Percentiles rank a stretch among this genome's conserved stretches.
Evolutionary conservation across 1,284 basidiomycete species (phyloP).

Genomic region (Ustilago xerochloae): DNA sequence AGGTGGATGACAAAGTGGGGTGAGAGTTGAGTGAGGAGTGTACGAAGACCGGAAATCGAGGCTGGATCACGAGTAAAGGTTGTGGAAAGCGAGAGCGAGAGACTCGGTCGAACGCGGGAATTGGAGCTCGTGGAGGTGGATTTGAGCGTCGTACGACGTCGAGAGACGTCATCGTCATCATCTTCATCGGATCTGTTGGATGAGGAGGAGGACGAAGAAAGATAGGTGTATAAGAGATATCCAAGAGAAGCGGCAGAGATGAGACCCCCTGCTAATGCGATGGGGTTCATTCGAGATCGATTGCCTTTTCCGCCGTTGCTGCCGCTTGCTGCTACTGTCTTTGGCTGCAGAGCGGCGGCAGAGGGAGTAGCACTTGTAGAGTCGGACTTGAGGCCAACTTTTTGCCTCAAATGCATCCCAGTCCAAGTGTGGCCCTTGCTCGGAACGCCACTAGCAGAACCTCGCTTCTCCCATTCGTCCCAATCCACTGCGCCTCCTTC

Average conservation of each 20-base stretch:
- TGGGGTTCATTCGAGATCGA: conserved; percentile 8
- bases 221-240: conserved; percentile 40
- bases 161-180: conserved; percentile 28
- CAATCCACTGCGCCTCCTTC: conserved; percentile 11
- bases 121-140: background rate
- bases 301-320: background rate
- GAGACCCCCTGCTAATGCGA: conserved; percentile 35
- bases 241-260: conserved; percentile 34
- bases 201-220: conserved; percentile 4
- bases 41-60: conserved; percentile 14
- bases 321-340: conserved; percentile 1
- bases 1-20: conserved; percentile 38
- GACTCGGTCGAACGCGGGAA: conserved; percentile 4
- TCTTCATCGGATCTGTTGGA: conserved; percentile 6
- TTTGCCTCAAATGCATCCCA: conserved; percentile 31
- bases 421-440: conserved; percentile 5
- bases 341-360: background rate
- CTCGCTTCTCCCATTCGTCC: conserved; percentile 32
- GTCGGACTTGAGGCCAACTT: conserved; percentile 11
- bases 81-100: conserved; percentile 30
- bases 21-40: conserved; percentile 16
- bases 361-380: background rate
- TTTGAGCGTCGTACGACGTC: conserved; percentile 1
- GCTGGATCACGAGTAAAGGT: conserved; percentile 14
- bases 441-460: background rate